phyloP scores from a whole-genome alignment of 2,329 filamentous ascomycete species.

The Xylaria sp. region DNA sequence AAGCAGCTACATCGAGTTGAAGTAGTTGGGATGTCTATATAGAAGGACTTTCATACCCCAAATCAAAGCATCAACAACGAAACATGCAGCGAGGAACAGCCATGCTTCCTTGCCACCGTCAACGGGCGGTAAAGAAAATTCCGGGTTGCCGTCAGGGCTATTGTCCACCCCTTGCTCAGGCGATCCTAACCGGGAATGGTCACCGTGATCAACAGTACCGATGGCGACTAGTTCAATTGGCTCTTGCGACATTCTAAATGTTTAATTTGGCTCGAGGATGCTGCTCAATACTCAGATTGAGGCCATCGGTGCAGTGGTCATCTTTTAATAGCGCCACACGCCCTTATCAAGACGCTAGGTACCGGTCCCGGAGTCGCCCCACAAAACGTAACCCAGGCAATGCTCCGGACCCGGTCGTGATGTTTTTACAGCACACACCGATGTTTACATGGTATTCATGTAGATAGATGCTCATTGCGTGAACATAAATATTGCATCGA shows the following conservation, averaged over 20 bases:
- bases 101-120: constrained; percentile 63
- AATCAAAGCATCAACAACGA: constrained; percentile 62
- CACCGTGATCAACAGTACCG: neutral
- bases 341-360: constrained; percentile 12
- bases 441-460: neutral
- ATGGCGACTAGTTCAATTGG: constrained; percentile 9
- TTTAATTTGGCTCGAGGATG: neutral
- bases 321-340: neutral
- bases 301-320: neutral
- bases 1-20: too few relatives aligned
- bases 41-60: constrained; percentile 55
- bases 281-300: neutral
- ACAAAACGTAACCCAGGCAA: neutral
- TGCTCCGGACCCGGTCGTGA: neutral
- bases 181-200: neutral
- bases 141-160: constrained; percentile 15
- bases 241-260: constrained; percentile 18
- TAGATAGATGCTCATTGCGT: neutral
- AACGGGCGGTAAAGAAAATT: constrained; percentile 54
- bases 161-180: constrained; percentile 10
- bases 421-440: neutral
- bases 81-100: constrained; percentile 61
- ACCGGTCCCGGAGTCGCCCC: constrained; percentile 21
- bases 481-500: neutral
- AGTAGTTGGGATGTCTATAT: neutral